phyloP scores from a whole-genome alignment of 2,329 filamentous ascomycete genomes.

The Exophiala sideris region DNA sequence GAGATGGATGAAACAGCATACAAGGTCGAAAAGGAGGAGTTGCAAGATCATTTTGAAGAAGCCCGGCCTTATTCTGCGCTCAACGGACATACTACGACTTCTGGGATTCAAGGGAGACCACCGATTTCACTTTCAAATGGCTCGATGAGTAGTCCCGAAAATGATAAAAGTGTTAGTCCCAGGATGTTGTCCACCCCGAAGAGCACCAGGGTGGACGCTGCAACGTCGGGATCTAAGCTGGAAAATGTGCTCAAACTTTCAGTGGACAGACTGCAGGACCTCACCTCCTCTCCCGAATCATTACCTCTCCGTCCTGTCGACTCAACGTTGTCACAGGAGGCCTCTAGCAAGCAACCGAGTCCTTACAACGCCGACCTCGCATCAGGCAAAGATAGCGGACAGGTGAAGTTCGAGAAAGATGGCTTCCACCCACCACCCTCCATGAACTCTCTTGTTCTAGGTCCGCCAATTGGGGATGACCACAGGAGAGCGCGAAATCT shows the following conservation, averaged over 20 bases:
- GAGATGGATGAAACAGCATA: neutral
- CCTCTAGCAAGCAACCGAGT: neutral
- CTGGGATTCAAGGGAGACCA: neutral
- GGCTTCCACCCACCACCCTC: constrained; percentile 17
- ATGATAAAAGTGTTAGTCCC: neutral
- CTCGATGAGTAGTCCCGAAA: neutral
- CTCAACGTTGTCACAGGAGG: constrained; percentile 34
- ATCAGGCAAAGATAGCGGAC: neutral
- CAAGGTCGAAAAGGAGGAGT: neutral
- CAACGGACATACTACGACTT: neutral
- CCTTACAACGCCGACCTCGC: too few species aligned
- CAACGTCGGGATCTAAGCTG: constrained; percentile 12
- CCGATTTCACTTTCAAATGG: neutral
- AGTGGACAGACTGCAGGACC: constrained; percentile 52
- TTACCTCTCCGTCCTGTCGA: constrained; percentile 47
- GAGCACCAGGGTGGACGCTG: neutral
- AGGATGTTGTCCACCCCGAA: neutral
- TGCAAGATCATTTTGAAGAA: neutral
- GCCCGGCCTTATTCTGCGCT: neutral
- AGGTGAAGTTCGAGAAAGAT: constrained; percentile 13
- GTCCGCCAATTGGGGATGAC: constrained; percentile 27
- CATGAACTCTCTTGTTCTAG: constrained; percentile 27
- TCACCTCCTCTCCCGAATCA: constrained; percentile 53
- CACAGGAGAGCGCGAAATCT: constrained; percentile 18
- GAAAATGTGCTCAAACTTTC: constrained; percentile 52